Percentiles rank a stretch among this genome's conserved stretches.
Evolutionary conservation across 1,284 basidiomycete species (phyloP).

Genomic region (Tylopilus sp.): DNA sequence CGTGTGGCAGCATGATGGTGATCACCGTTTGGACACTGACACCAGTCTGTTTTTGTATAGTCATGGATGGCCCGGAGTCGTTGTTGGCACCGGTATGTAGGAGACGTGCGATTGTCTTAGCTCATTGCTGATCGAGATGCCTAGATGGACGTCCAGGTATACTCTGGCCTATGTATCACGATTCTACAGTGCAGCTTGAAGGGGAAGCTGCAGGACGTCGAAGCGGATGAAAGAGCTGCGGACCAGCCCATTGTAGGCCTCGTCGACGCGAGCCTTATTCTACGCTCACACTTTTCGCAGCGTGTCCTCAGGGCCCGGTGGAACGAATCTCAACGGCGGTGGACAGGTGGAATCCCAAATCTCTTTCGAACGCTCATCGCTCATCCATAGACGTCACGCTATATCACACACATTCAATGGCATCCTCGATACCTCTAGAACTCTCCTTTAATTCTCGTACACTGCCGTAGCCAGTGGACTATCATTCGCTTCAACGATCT

Average conservation of each 20-base stretch:
- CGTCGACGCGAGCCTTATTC: background rate
- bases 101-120: background rate
- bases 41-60: background rate
- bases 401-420: background rate
- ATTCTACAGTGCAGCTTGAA: constrained; percentile 20
- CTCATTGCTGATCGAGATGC: constrained; percentile 1
- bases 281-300: constrained; percentile 10
- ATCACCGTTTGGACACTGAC: background rate
- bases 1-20: background rate
- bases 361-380: constrained; percentile 3
- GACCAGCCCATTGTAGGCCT: constrained; percentile 20
- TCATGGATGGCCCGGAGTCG: background rate
- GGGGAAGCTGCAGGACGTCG: constrained; percentile 27
- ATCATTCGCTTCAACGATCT: constrained; percentile 6
- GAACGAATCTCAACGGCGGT: constrained; percentile 8
- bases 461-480: constrained; percentile 7
- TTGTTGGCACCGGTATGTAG: constrained; percentile 21
- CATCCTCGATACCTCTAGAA: background rate
- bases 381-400: constrained; percentile 8
- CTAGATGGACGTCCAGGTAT: constrained; percentile 9
- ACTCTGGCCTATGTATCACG: constrained; percentile 25
- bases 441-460: background rate
- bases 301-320: constrained; percentile 11
- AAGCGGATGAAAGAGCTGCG: constrained; percentile 1
- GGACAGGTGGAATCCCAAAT: background rate